Evolutionary conservation across 140 eudicot species (phyloP), one percentile per base, ranked within the genome.

Genomic region (Oenanthe javanica): DNA sequence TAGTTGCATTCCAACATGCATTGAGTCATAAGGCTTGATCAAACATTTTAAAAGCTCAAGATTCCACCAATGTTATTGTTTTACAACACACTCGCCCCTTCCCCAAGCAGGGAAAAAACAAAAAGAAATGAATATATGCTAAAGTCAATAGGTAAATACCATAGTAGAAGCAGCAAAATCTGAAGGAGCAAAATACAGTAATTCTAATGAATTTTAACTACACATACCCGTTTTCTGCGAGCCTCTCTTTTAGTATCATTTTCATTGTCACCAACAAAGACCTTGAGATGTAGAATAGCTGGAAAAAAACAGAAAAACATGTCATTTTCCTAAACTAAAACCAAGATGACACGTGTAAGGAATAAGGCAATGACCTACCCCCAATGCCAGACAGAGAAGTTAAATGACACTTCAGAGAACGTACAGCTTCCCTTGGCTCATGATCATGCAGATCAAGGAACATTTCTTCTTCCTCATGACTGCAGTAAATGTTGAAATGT

Each of bases 211-310:
- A 13, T 16, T 10, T 25, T 15, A 15, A 83, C 48, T 13, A 85
- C 5, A 49, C 87, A 75, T 93, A 91, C 98, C 90, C 69, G 71
- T 55, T 89, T 88, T 82, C 89, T 93, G 18, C 90, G 91, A 55
- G 87, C 78, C 64, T 71, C 87, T 79, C 80, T 76, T 82, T 87
- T 88, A 57, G 80, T n/a, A 49, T 78, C 85, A 42, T 77, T 86
- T 3, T 76, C 89, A 66, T 79, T 81, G 46, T 84, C 64, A 84
- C 93, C 93, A 63, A 89, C 84, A 75, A 83, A 79, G 82, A 86
- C 86, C 75, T 89, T 93, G 78, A 93, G 85, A 83, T 85, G 85
- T 49, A 27, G 85, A 50, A 93, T 72, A 77, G 92, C 97, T 93
- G 92, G 86, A 72, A 72, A 52, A 76, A 70, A 79, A 83, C 55